phyloP scores from a whole-genome alignment of 805 yeast genomes.

The Saccharomycopsis javanensis region DNA sequence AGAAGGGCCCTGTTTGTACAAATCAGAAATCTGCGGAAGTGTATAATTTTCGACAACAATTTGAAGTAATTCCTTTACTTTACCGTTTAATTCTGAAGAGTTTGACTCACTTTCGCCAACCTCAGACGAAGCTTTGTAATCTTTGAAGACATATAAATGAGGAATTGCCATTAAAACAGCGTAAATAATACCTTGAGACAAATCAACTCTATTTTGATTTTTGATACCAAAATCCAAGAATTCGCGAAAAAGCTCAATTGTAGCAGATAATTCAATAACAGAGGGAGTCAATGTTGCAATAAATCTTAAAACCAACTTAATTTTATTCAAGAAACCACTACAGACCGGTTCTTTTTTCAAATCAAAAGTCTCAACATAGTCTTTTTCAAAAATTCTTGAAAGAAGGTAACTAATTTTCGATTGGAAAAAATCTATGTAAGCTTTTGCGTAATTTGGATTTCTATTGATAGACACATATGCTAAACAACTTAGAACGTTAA shows the following conservation, averaged over 20 bases:
- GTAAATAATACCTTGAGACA: slow-evolving; percentile 53
- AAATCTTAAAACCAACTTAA: slow-evolving; percentile 65
- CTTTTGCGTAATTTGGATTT: slow-evolving; percentile 56
- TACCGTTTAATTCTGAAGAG: neutral
- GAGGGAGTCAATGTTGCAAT: slow-evolving; percentile 58
- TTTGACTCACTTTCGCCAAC: neutral
- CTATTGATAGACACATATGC: slow-evolving; percentile 56
- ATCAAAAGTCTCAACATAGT: slow-evolving; percentile 60
- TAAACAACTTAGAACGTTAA: slow-evolving; percentile 59
- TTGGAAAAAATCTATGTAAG: slow-evolving; percentile 60
- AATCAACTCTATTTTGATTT: neutral
- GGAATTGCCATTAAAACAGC: slow-evolving; percentile 58
- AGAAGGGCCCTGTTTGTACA: neutral
- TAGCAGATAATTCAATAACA: slow-evolving; percentile 22
- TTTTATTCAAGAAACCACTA: slow-evolving; percentile 55
- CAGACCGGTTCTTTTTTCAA: slow-evolving; percentile 34
- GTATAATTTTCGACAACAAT: neutral
- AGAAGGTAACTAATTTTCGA: slow-evolving; percentile 28
- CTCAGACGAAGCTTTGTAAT: neutral
- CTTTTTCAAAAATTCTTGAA: slow-evolving; percentile 26
- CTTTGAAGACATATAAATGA: slow-evolving; percentile 41
- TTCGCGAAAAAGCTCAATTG: slow-evolving; percentile 34
- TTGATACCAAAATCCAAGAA: slow-evolving; percentile 48
- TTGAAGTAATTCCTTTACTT: neutral
- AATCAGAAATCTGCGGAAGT: neutral